Evolutionary conservation across 495 filamentous ascomycete species (phyloP), one percentile per base, ranked within the genome.

Genomic region (Aspergillus baeticus): DNA sequence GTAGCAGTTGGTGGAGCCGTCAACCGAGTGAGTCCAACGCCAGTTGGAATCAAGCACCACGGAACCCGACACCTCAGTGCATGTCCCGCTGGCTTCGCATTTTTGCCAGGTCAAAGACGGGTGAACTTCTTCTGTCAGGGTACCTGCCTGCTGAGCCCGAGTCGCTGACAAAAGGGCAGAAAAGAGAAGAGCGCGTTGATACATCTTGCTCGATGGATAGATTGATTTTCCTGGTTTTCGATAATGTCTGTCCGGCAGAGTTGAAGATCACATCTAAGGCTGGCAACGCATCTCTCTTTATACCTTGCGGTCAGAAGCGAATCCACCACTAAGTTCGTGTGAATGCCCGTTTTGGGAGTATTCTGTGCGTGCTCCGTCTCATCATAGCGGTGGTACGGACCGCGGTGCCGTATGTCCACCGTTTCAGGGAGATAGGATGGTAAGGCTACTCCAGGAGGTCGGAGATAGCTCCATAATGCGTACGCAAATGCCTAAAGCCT

Each of bases 11-110:
- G 72, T 79, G 60, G 65, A 80, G 46, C 72, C 73, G 22, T 72
- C 65, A 13, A 66, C 70, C 1, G 71, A 66, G 60, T 87, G 84
- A 22, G 82, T 65, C 81, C 81, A 84, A 20, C 84, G 78, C 79
- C 84, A 88, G 68, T 86, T 87, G 59, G 84, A 67, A 65, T 90
- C 87, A 50, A 89, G 72, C 26, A 86, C 83, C 51, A 90, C 70
- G 11, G 76, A 81, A 43, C 79, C 83, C 17, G 66, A 59, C 49
- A 76, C 65, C 15, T 72, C 65, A 8, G 76, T 77, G 71, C 85
- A 89, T 29, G 74, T 79, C 22, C 72, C 78, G 35, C 58, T 60
- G 20, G 65, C 65, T 5, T 80, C 73, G 64, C 85, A 89, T 50
- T 75, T 78, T 53, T 76, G 67, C 69, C 81, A 85, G 49, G 75